Percentiles rank a stretch among this genome's conserved stretches.
Conservation (phyloP, 2,329 filamentous ascomycete species). For the Fusarium albosuccineum region DNA sequence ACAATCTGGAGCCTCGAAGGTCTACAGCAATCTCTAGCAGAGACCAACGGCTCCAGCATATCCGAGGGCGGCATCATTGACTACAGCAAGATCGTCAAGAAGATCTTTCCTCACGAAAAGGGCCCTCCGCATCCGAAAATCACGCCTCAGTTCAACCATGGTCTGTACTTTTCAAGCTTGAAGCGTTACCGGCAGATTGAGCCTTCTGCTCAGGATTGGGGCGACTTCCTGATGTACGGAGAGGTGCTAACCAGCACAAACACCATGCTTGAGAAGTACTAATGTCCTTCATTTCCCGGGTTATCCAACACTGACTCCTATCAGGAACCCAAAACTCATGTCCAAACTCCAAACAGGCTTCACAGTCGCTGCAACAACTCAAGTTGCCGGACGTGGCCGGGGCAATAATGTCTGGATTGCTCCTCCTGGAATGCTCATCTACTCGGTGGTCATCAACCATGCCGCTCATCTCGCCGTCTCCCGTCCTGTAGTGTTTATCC, state of each 20-base stretch:
- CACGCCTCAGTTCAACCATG: conserved; percentile 89
- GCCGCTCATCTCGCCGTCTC: conserved; percentile 76
- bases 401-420: conserved; percentile 96
- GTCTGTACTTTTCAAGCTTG: conserved; percentile 80
- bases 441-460: conserved; percentile 90
- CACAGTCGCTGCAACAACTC: conserved; percentile 86
- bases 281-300: rapidly evolving
- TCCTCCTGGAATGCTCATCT: conserved; percentile 86
- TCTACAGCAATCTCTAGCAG: conserved; percentile 65
- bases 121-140: conserved; percentile 76
- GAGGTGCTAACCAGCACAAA: conserved; percentile 96
- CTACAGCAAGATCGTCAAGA: conserved; percentile 80
- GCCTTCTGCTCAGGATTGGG: conserved; percentile 76
- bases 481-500: conserved; percentile 90
- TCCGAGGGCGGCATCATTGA: conserved; percentile 71
- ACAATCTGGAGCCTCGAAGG: conserved; percentile 70
- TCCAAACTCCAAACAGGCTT: conserved; percentile 85
- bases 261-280: conserved; percentile 88
- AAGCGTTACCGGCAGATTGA: conserved; percentile 71
- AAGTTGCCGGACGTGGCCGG: conserved; percentile 88
- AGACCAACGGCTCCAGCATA: conserved; percentile 39
- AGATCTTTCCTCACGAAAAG: conserved; percentile 78
- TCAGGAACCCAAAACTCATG: conserved; percentile 81
- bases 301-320: neutral
- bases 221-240: conserved; percentile 83